Conservation (phyloP, 2,329 filamentous ascomycete genomes). For the Emericellopsis cladophorae region DNA sequence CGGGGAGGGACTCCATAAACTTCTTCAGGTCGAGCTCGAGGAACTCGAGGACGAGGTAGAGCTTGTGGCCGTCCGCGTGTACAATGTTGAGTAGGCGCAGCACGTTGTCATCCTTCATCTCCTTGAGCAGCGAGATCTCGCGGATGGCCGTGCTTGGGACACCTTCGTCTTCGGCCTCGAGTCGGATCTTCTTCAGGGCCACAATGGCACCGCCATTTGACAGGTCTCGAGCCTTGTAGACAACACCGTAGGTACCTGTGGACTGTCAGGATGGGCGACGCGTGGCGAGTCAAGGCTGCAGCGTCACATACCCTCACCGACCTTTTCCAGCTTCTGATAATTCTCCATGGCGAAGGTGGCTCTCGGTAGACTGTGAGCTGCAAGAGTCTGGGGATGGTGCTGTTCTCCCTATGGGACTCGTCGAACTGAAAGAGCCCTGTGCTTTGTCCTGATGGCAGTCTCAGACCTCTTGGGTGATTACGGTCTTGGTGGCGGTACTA, state of each 20-base stretch:
- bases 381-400: too few relatives aligned
- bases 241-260: slow-evolving; percentile 82
- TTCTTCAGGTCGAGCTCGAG: slow-evolving; percentile 88
- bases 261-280: neutral
- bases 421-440: too few relatives aligned
- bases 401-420: too few relatives aligned
- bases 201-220: slow-evolving; percentile 74
- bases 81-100: slow-evolving; percentile 84
- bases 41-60: slow-evolving; percentile 88
- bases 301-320: slow-evolving; percentile 69
- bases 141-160: slow-evolving; percentile 88
- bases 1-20: slow-evolving; percentile 85
- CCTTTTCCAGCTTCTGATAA: slow-evolving; percentile 94
- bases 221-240: slow-evolving; percentile 88
- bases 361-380: too few relatives aligned
- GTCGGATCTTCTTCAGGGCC: slow-evolving; percentile 87
- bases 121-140: slow-evolving; percentile 87
- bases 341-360: slow-evolving; percentile 57
- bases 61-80: slow-evolving; percentile 86
- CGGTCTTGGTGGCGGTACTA: too few relatives aligned
- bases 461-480: too few relatives aligned
- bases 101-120: slow-evolving; percentile 88
- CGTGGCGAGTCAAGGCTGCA: neutral
- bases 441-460: too few relatives aligned
- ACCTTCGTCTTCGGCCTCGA: slow-evolving; percentile 90